Evolutionary conservation across 1,284 basidiomycete species (phyloP), one percentile per base, ranked within the genome.

Genomic region (Ceratobasidium theobromae): DNA sequence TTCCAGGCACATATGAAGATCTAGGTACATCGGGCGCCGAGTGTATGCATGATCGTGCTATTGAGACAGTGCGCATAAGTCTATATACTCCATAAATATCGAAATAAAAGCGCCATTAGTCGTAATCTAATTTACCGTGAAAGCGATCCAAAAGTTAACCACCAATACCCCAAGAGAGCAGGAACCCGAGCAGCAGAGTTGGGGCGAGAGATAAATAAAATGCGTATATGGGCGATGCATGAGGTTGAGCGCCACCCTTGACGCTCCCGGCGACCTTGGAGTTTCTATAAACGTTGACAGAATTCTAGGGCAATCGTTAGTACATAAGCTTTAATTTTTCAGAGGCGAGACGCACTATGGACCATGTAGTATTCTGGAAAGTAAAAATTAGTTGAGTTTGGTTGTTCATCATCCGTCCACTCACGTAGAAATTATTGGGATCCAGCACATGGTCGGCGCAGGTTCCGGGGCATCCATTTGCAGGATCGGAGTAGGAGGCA

Each of bases 381-480:
- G 9, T 18, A 40, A 27, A 12, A 32, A 11, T 11, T 21, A 18
- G 16, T 32, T 35, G 2, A 23, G 12, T 32, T 41, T 12, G 23
- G 11, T 21, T 45, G 18, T 21, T 21, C 18, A 11, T 18, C 16
- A 27, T 5, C 5, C 9, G 16, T 18, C 25, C 21, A 65, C 73
- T 52, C 64, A 74, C 73, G 27, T 72, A 69, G 65, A 75, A 77
- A 74, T 91, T 91, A 1, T 73, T 73, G 1, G 89, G 88, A 72
- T 90, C 80, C 78, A 81, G 83, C 38, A 92, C 74, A 65, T 80
- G 79, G 21, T 83, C 79, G 12, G 79, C 73, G 72, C 90, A 92
- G 45, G 87, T 86, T 41, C 89, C 90, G 4, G 88, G 86, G 72
- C 89, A 92, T 21, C 82, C 82, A 1, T 87, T 85, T 4, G 85